These are phyloP conservation scores for Pyrenophora seminiperda DNA, from an alignment of 2,329 filamentous ascomycete genomes.

Conservation along the genomic window DNA sequence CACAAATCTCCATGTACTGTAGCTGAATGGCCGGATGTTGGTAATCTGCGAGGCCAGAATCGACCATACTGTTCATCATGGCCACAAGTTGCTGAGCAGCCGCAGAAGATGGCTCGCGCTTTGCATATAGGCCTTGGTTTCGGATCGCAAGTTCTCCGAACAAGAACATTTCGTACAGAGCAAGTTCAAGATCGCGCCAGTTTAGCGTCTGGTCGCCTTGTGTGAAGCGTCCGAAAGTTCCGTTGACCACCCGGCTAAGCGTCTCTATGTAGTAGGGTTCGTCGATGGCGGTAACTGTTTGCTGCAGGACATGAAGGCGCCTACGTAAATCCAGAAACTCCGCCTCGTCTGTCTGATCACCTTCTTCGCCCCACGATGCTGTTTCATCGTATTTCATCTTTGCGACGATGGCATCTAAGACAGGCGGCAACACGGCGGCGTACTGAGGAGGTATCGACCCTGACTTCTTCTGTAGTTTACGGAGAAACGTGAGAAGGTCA, in stretches of 20 bases:
- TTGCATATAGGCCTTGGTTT: conserved; percentile 82
- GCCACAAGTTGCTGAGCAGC: conserved; percentile 81
- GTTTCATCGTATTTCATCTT: conserved; percentile 99
- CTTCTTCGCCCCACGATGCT: conserved; percentile 88
- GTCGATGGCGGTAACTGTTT: conserved; percentile 88
- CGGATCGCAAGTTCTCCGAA: conserved; percentile 94
- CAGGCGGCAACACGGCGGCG: conserved; percentile 80
- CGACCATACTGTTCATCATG: conserved; percentile 96
- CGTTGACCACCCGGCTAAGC: conserved; percentile 84
- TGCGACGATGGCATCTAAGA: conserved; percentile 86
- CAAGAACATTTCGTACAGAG: conserved; percentile 91
- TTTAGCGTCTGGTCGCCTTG: conserved; percentile 74
- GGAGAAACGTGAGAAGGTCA: conserved; percentile 87
- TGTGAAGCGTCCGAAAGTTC: conserved; percentile 80
- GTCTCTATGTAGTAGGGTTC: conserved; percentile 87
- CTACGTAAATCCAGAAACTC: conserved; percentile 96
- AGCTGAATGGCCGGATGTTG: conserved; percentile 89
- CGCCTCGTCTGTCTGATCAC: conserved; percentile 93
- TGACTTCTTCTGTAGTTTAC: conserved; percentile 71
- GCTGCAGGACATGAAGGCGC: conserved; percentile 85
- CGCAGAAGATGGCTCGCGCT: conserved; percentile 77
- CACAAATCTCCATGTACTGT: conserved; percentile 98
- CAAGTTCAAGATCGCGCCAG: conserved; percentile 94
- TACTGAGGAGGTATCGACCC: conserved; percentile 73
- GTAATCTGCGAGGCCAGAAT: conserved; percentile 87